A percentile compares a stretch with the other conserved stretches of the same genome.
Conservation (phyloP, 2,329 filamentous ascomycete genomes). For the Trichoderma atrobrunneum region DNA sequence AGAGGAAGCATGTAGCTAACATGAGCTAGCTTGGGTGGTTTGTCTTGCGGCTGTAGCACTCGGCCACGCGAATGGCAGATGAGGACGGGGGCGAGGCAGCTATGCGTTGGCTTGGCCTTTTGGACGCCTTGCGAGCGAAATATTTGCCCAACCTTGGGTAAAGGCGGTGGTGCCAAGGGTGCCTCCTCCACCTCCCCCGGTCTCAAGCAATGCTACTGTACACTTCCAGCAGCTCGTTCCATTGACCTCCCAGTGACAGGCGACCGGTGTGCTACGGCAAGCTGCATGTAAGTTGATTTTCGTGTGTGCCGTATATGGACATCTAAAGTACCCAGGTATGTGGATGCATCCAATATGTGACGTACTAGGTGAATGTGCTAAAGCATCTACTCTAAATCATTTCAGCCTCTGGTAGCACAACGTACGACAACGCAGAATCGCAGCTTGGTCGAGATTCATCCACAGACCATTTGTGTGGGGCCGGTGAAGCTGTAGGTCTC, state of each 20-base stretch:
- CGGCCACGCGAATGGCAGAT: constrained; percentile 5
- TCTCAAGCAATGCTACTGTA: background rate
- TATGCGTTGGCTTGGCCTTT: constrained; percentile 16
- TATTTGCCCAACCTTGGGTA: constrained; percentile 6
- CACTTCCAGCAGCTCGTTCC: background rate
- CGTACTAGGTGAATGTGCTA: background rate
- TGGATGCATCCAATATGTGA: background rate
- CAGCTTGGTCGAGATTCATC: constrained; percentile 2
- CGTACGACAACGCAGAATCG: background rate
- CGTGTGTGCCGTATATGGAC: background rate
- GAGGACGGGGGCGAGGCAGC: constrained; percentile 7
- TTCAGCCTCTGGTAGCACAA: background rate
- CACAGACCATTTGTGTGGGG: background rate
- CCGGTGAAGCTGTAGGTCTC: constrained; percentile 16
- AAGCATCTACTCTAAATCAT: background rate
- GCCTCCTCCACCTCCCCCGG: background rate
- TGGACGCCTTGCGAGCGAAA: constrained; percentile 14
- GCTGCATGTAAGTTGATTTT: constrained; percentile 12
- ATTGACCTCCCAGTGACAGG: background rate
- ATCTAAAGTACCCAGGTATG: background rate
- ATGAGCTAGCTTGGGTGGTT: background rate
- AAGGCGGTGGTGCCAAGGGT: background rate
- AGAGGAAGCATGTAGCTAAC: background rate
- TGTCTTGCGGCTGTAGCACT: constrained; percentile 8
- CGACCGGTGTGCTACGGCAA: constrained; percentile 1